A percentile compares a stretch with the other conserved stretches of the same genome.
These are phyloP conservation scores for Kwoniella europaea DNA, from an alignment of 768 basidiomycete species.

Conservation along the genomic window DNA sequence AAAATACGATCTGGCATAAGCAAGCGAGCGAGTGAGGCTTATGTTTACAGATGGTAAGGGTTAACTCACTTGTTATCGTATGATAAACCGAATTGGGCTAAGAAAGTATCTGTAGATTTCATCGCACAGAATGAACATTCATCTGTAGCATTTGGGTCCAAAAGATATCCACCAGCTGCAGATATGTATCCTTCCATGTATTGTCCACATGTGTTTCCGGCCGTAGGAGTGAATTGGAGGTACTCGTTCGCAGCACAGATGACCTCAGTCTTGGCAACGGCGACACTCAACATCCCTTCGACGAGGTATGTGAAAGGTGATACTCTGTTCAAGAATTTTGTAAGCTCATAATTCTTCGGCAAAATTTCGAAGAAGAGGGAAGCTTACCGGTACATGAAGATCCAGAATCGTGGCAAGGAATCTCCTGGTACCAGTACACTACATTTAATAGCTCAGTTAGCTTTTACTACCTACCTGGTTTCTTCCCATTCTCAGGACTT, in stretches of 20 bases:
- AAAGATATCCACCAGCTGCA: conserved; percentile 73
- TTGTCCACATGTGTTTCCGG: conserved; percentile 70
- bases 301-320: conserved; percentile 59
- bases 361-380: too few species aligned
- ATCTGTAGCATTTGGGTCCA: conserved; percentile 67
- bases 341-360: neutral
- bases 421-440: conserved; percentile 51
- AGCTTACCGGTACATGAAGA: conserved; percentile 44
- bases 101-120: conserved; percentile 67
- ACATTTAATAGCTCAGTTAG: too few species aligned
- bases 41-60: neutral
- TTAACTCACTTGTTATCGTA: conserved; percentile 61
- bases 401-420: conserved; percentile 55
- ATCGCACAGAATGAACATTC: conserved; percentile 74
- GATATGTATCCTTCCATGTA: conserved; percentile 73
- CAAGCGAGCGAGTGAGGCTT: neutral
- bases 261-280: conserved; percentile 70
- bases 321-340: conserved; percentile 28
- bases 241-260: conserved; percentile 73
- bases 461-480: too few species aligned
- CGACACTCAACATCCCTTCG: conserved; percentile 42
- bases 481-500: conserved; percentile 12
- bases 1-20: neutral
- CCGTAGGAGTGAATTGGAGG: conserved; percentile 71
- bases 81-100: conserved; percentile 66